phyloP scores from a whole-genome alignment of 2,329 filamentous ascomycete species.

The Paramyrothecium roridum region DNA sequence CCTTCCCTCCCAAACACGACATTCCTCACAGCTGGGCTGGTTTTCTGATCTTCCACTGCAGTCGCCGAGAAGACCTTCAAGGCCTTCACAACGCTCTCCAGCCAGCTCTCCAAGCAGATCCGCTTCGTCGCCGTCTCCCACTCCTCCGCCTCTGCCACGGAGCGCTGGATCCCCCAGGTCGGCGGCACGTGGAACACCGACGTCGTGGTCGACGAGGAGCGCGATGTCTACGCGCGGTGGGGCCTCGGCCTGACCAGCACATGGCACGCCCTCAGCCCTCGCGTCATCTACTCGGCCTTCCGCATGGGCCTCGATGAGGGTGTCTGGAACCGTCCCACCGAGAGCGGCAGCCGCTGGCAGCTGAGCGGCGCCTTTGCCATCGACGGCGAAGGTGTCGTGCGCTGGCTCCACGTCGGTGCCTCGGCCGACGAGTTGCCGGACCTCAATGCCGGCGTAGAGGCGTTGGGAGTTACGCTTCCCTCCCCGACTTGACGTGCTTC shows the following conservation, averaged over 20 bases:
- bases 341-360: slow-evolving; percentile 69
- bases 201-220: slow-evolving; percentile 57
- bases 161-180: slow-evolving; percentile 54
- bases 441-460: slow-evolving; percentile 21
- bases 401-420: slow-evolving; percentile 24
- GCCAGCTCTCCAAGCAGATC: slow-evolving; percentile 41
- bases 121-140: slow-evolving; percentile 63
- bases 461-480: slow-evolving; percentile 14
- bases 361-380: slow-evolving; percentile 60
- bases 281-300: slow-evolving; percentile 54
- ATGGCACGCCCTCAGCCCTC: slow-evolving; percentile 61
- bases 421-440: slow-evolving; percentile 28
- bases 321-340: slow-evolving; percentile 63
- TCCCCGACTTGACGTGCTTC: neutral
- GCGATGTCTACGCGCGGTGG: slow-evolving; percentile 62
- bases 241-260: slow-evolving; percentile 59
- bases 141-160: slow-evolving; percentile 48
- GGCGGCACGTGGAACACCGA: slow-evolving; percentile 55
- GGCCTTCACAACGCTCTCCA: slow-evolving; percentile 48
- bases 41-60: slow-evolving; percentile 29
- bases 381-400: slow-evolving; percentile 24
- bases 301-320: slow-evolving; percentile 58
- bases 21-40: no score
- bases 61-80: slow-evolving; percentile 68
- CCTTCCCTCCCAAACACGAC: no score